phyloP scores from a whole-genome alignment of 148 eudicot species.

The Pouteria glomerata region DNA sequence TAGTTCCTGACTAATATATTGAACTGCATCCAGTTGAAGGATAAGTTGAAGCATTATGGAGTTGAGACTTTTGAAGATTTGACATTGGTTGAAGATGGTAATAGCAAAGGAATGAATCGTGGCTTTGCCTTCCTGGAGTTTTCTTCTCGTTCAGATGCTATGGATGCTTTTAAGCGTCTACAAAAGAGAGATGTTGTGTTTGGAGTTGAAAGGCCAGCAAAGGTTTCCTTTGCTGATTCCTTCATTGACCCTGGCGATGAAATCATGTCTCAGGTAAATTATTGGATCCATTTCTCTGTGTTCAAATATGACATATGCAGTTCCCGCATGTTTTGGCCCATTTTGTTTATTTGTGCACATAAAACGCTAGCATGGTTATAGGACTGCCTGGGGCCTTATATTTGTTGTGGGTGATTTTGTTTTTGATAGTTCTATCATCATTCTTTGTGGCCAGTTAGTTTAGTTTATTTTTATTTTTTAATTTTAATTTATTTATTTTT shows the following conservation, averaged over 20 bases:
- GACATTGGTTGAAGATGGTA: constrained; percentile 91
- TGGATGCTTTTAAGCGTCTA: constrained; percentile 95
- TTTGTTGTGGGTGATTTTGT: not conserved
- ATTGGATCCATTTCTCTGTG: constrained; percentile 16
- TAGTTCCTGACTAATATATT: constrained; percentile 34
- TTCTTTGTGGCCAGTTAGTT: not conserved
- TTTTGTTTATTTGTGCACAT: not conserved
- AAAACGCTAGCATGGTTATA: not conserved
- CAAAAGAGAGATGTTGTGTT: constrained; percentile 85
- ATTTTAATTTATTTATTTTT: not conserved
- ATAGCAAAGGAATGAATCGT: constrained; percentile 69
- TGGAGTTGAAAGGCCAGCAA: constrained; percentile 95
- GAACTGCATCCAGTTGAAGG: constrained; percentile 72
- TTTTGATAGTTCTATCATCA: not conserved
- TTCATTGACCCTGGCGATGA: constrained; percentile 98
- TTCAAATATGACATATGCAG: constrained; percentile 3
- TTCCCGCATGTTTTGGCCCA: not conserved
- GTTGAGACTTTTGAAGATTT: constrained; percentile 80
- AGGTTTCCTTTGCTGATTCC: constrained; percentile 96
- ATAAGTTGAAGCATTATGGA: constrained; percentile 80
- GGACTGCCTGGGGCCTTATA: not conserved
- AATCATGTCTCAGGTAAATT: constrained; percentile 91
- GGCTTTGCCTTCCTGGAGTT: constrained; percentile 98
- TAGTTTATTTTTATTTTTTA: too few relatives aligned
- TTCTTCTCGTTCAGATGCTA: constrained; percentile 85